Conservation (phyloP, 129 eudicot species). For the Tagetes patula region DNA sequence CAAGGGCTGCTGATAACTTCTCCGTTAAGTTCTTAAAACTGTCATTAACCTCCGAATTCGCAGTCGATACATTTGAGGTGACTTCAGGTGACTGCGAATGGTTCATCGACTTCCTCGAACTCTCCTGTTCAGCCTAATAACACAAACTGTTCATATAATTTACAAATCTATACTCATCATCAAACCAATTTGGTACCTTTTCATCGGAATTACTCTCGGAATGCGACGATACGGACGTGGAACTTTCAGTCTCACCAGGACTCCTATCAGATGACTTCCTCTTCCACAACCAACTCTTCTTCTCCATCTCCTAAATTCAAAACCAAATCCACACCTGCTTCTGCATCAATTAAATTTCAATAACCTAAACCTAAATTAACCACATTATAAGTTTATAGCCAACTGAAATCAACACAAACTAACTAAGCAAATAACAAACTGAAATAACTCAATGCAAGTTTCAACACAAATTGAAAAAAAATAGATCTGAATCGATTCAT, state of each 20-base stretch:
- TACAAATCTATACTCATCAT: neutral
- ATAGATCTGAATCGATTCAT: conserved; percentile 20
- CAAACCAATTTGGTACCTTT: conserved; percentile 47
- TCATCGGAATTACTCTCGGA: conserved; percentile 85
- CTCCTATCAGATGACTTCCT: conserved; percentile 69
- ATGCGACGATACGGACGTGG: conserved; percentile 80
- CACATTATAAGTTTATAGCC: neutral
- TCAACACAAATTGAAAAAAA: neutral
- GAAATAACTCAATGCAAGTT: neutral
- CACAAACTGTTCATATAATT: neutral
- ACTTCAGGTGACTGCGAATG: conserved; percentile 62
- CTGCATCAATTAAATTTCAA: conserved; percentile 16
- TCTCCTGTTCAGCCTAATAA: conserved; percentile 43
- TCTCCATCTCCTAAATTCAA: conserved; percentile 48
- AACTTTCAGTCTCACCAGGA: conserved; percentile 83
- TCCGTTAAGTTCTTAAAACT: conserved; percentile 53
- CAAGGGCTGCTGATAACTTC: conserved; percentile 81
- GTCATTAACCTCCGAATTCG: conserved; percentile 44
- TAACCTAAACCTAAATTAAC: neutral
- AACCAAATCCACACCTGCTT: conserved; percentile 18
- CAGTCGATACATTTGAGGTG: conserved; percentile 41
- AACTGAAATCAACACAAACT: neutral
- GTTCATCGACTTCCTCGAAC: conserved; percentile 45
- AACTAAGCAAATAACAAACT: neutral
- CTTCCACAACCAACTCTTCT: conserved; percentile 92